A percentile compares a stretch with the other conserved stretches of the same genome.
phyloP scores from a whole-genome alignment of 768 basidiomycete genomes.

The Boletus sp. region DNA sequence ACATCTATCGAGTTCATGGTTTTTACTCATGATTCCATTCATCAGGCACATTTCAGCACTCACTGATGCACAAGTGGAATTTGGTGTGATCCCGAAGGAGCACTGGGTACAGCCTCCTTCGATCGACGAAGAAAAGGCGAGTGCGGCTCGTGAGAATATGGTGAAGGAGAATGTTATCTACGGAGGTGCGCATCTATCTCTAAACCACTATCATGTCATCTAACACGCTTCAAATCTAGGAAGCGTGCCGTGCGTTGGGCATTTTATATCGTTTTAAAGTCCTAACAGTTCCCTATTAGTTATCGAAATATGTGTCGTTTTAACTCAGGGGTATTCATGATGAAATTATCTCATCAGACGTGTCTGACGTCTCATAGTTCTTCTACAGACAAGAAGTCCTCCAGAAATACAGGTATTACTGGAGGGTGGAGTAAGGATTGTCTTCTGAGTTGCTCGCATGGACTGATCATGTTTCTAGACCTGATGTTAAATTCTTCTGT shows the following conservation, averaged over 20 bases:
- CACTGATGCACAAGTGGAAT: constrained; percentile 37
- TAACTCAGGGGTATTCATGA: constrained; percentile 69
- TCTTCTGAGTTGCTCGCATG: not conserved
- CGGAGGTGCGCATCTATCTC: constrained; percentile 42
- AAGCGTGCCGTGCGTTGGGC: constrained; percentile 60
- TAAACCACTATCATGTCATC: constrained; percentile 2
- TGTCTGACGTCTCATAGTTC: constrained; percentile 44
- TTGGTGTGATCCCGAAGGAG: constrained; percentile 62
- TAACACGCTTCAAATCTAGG: constrained; percentile 35
- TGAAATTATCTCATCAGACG: not conserved
- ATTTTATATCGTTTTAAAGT: not conserved
- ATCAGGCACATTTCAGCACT: constrained; percentile 32
- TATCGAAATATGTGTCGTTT: constrained; percentile 97
- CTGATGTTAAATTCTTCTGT: constrained; percentile 78
- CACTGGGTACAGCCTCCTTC: constrained; percentile 77
- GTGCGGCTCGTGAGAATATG: constrained; percentile 57
- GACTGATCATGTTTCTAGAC: constrained; percentile 34
- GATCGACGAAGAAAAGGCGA: constrained; percentile 73
- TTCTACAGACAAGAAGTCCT: constrained; percentile 82
- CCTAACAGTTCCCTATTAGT: constrained; percentile 30
- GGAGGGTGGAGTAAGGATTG: constrained; percentile 78
- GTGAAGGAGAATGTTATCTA: constrained; percentile 59
- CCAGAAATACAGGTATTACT: constrained; percentile 79
- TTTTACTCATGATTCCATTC: constrained; percentile 5
- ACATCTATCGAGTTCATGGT: not conserved